Conservation (phyloP, 139 green algal species). For the Asterochloris sp. region DNA sequence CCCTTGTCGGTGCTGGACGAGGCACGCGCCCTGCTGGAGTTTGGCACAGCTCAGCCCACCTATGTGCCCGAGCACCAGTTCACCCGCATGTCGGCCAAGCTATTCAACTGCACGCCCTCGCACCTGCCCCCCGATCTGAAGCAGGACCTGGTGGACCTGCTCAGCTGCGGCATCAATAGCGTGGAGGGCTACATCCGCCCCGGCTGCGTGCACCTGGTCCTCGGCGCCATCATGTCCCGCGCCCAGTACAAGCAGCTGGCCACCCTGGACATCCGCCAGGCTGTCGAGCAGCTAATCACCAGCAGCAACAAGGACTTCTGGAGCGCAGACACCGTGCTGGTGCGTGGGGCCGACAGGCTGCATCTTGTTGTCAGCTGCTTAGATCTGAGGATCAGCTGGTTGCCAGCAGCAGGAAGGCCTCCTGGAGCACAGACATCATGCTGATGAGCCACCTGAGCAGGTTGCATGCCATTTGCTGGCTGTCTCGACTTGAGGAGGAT, state of each 20-base stretch:
- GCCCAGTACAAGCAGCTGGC: slow-evolving; percentile 7
- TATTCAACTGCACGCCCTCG: slow-evolving; percentile 76
- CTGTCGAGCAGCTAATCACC: slow-evolving; percentile 23
- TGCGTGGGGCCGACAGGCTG: neutral
- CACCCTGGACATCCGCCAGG: slow-evolving; percentile 15
- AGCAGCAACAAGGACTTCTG: slow-evolving; percentile 16
- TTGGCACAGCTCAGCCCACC: slow-evolving; percentile 22
- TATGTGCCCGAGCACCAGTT: slow-evolving; percentile 34
- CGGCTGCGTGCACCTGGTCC: slow-evolving; percentile 72
- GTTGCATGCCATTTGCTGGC: too few relatives aligned
- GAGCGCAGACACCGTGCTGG: slow-evolving; percentile 19
- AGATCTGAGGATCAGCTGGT: too few relatives aligned
- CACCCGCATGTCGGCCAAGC: slow-evolving; percentile 55
- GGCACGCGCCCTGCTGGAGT: slow-evolving; percentile 30
- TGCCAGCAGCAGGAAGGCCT: too few relatives aligned
- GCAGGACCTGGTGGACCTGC: slow-evolving; percentile 23
- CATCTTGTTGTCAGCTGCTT: neutral
- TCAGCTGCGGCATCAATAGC: slow-evolving; percentile 21
- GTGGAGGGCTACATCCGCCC: slow-evolving; percentile 73
- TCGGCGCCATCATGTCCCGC: slow-evolving; percentile 12
- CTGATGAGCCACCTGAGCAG: too few relatives aligned
- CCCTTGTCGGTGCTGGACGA: slow-evolving; percentile 23
- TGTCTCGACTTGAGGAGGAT: too few relatives aligned
- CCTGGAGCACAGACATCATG: too few relatives aligned
- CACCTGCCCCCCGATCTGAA: slow-evolving; percentile 65